A percentile compares a stretch with the other conserved stretches of the same genome.
Conservation (phyloP, 2,329 filamentous ascomycete genomes). For the Trichoderma sp. region DNA sequence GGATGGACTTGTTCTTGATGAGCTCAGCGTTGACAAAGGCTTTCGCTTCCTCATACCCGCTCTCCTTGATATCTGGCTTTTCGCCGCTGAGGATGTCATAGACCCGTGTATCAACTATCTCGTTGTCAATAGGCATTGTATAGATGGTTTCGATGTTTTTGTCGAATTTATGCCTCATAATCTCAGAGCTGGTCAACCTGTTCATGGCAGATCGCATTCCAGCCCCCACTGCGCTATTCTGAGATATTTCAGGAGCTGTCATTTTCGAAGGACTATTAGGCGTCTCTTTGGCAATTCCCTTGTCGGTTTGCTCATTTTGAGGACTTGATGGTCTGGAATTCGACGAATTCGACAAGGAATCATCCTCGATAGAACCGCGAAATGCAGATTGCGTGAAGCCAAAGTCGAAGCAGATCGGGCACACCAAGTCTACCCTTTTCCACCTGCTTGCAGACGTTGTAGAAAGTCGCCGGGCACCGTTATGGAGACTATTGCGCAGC, state of each 20-base stretch:
- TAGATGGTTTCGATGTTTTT: not conserved
- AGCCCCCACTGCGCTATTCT: not conserved
- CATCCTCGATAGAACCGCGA: not conserved
- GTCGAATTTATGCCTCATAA: conserved; percentile 12
- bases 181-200: not conserved
- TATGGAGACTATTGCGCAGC: not conserved
- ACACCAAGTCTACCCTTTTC: conserved; percentile 18
- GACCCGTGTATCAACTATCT: conserved; percentile 6
- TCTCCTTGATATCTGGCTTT: not conserved
- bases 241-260: not conserved
- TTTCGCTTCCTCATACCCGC: not conserved
- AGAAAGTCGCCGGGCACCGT: not conserved
- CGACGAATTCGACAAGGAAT: not conserved
- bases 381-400: conserved; percentile 15
- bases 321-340: not conserved
- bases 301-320: not conserved
- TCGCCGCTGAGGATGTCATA: conserved; percentile 7
- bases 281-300: not conserved
- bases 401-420: conserved; percentile 23
- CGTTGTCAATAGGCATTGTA: conserved; percentile 7
- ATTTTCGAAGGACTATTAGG: not conserved
- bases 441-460: not conserved
- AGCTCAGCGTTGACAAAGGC: conserved; percentile 10
- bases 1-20: conserved; percentile 13
- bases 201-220: not conserved